Conservation (phyloP, 2,329 filamentous ascomycete species). For the Fusarium sp. region DNA sequence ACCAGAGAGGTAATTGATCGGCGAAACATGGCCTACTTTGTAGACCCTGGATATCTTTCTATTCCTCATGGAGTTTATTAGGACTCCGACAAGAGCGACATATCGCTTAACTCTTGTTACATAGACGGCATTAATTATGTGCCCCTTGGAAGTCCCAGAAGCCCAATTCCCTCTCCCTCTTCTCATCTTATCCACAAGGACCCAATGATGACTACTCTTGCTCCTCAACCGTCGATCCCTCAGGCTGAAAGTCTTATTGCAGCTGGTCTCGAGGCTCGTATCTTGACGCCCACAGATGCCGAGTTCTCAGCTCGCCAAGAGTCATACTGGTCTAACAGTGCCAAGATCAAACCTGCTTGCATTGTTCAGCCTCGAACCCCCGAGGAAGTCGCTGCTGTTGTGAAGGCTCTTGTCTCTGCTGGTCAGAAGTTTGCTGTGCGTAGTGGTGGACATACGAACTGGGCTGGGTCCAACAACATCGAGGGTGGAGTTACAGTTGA, state of each 20-base stretch:
- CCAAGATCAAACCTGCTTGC: constrained; percentile 26
- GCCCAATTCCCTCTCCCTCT: neutral
- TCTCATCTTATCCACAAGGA: neutral
- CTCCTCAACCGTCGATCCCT: neutral
- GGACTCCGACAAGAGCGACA: neutral
- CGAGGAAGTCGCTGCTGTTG: constrained; percentile 5
- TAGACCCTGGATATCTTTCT: neutral
- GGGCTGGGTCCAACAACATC: constrained; percentile 24
- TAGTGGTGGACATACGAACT: constrained; percentile 20
- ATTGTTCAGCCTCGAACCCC: constrained; percentile 24
- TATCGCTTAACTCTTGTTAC: neutral
- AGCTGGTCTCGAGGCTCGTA: constrained; percentile 16
- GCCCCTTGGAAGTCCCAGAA: neutral
- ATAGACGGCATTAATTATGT: neutral
- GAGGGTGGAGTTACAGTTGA: constrained; percentile 14
- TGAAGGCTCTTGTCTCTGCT: constrained; percentile 20
- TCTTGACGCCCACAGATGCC: constrained; percentile 14
- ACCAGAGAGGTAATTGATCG: neutral
- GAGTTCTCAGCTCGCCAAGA: constrained; percentile 28
- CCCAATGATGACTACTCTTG: constrained; percentile 11
- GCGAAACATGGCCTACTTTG: neutral
- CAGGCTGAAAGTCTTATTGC: constrained; percentile 8
- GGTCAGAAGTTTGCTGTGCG: constrained; percentile 19
- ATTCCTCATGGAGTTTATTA: neutral
- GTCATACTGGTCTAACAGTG: constrained; percentile 35